These are phyloP conservation scores for Fusarium albosuccineum DNA, from an alignment of 2,329 filamentous ascomycete genomes.

Conservation along the genomic window DNA sequence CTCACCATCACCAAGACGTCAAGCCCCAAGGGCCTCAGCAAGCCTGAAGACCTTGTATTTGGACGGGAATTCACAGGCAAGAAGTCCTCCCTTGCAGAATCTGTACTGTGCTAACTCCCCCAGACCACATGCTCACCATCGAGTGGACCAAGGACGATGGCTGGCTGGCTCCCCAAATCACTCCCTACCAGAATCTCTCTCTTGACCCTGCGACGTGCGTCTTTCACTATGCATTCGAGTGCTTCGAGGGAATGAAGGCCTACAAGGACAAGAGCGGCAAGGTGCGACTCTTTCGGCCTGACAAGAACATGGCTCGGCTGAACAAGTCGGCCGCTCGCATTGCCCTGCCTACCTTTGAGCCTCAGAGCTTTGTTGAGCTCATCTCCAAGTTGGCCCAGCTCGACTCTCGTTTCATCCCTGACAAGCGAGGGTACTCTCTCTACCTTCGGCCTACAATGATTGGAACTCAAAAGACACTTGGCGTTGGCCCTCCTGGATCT, in stretches of 20 bases:
- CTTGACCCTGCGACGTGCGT: constrained; percentile 97
- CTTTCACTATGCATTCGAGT: constrained; percentile 98
- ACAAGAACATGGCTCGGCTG: constrained; percentile 95
- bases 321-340: constrained; percentile 94
- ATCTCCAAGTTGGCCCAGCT: constrained; percentile 84
- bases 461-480: constrained; percentile 93
- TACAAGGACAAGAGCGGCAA: constrained; percentile 88
- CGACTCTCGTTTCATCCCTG: constrained; percentile 91
- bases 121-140: constrained; percentile 96
- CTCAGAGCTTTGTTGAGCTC: constrained; percentile 80
- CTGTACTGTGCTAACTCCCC: constrained; percentile 26
- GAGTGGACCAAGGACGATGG: constrained; percentile 91
- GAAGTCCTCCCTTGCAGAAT: constrained; percentile 2
- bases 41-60: constrained; percentile 88
- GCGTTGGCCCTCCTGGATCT: constrained; percentile 90
- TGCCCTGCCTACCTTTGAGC: constrained; percentile 88
- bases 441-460: constrained; percentile 98
- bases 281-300: constrained; percentile 90
- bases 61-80: constrained; percentile 90
- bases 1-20: constrained; percentile 81
- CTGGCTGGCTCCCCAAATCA: constrained; percentile 86
- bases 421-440: constrained; percentile 88
- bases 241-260: constrained; percentile 99
- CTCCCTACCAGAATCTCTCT: constrained; percentile 95
- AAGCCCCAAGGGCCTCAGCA: constrained; percentile 78